Evolutionary conservation across 305 asterid species (phyloP).

Genomic region (Rubia tinctorum): DNA sequence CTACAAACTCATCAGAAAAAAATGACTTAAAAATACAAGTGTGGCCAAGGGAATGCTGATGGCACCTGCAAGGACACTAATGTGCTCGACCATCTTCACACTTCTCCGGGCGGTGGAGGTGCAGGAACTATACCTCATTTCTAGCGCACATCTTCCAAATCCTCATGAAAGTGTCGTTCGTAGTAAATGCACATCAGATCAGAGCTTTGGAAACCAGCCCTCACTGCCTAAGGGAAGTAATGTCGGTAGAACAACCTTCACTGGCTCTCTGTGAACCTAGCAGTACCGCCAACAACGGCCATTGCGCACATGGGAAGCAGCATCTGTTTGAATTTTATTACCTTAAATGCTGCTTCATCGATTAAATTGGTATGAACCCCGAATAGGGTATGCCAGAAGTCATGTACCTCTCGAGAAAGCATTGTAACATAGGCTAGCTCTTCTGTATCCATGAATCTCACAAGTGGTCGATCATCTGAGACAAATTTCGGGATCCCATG

Average conservation of each 20-base stretch:
- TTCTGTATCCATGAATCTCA: too few relatives aligned
- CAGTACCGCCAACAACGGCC: slow-evolving; percentile 83
- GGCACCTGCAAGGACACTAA: not conserved
- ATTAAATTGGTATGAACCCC: slow-evolving; percentile 87
- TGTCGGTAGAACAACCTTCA: slow-evolving; percentile 86
- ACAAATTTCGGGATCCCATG: slow-evolving; percentile 94
- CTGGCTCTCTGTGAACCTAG: slow-evolving; percentile 70
- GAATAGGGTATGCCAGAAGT: slow-evolving; percentile 93
- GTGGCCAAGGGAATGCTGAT: not conserved
- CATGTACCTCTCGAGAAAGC: slow-evolving; percentile 98
- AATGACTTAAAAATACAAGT: too few relatives aligned
- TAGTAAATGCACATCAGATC: slow-evolving; percentile 89
- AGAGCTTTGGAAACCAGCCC: slow-evolving; percentile 64
- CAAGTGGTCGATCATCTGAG: slow-evolving; percentile 92
- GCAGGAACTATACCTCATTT: slow-evolving; percentile 80
- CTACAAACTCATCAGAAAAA: too few relatives aligned
- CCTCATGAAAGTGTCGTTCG: slow-evolving; percentile 80
- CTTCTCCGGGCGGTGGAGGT: slow-evolving; percentile 39
- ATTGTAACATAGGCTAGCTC: slow-evolving; percentile 88
- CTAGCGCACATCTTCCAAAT: slow-evolving; percentile 75
- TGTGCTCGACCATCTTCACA: slow-evolving; percentile 13
- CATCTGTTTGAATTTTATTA: slow-evolving; percentile 93
- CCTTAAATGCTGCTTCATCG: slow-evolving; percentile 86
- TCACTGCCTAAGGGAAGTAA: slow-evolving; percentile 71
- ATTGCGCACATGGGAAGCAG: slow-evolving; percentile 91